Conservation (phyloP, 306 rosid species). For the Astragalus membranaceus region DNA sequence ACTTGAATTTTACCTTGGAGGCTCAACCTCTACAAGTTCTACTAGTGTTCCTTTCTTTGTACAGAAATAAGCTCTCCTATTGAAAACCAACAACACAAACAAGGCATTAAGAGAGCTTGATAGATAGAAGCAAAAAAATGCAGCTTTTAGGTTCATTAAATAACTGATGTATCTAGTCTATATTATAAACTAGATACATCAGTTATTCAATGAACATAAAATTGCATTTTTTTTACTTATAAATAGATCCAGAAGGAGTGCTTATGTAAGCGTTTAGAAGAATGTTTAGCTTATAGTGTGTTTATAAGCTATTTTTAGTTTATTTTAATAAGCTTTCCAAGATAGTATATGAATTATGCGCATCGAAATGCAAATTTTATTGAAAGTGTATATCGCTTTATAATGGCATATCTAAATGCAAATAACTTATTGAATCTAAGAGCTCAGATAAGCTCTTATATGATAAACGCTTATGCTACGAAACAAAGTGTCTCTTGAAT, state of each 20-base stretch:
- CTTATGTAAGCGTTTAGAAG: not conserved
- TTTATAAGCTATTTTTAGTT: not conserved
- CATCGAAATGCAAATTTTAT: not conserved
- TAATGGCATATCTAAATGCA: not conserved
- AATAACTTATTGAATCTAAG: not conserved
- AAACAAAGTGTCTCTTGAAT: not conserved
- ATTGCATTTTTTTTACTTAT: no score
- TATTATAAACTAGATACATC: no score
- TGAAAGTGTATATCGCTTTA: not conserved
- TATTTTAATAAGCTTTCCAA: no score
- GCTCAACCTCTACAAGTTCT: constrained; percentile 55
- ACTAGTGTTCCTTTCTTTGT: constrained; percentile 58
- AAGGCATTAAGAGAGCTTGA: not conserved
- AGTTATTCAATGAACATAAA: no score
- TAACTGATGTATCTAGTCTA: no score
- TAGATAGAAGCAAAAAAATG: no score
- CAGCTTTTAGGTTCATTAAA: no score
- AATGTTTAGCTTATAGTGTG: not conserved
- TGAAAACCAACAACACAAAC: constrained; percentile 20
- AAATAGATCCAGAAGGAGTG: no score
- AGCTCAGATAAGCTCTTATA: not conserved
- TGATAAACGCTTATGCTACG: not conserved
- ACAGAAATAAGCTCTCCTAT: constrained; percentile 76
- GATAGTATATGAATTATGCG: not conserved
- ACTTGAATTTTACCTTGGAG: constrained; percentile 66